These are phyloP conservation scores for Scheffersomyces lignosus DNA, from an alignment of 805 yeast species.

Conservation along the genomic window DNA sequence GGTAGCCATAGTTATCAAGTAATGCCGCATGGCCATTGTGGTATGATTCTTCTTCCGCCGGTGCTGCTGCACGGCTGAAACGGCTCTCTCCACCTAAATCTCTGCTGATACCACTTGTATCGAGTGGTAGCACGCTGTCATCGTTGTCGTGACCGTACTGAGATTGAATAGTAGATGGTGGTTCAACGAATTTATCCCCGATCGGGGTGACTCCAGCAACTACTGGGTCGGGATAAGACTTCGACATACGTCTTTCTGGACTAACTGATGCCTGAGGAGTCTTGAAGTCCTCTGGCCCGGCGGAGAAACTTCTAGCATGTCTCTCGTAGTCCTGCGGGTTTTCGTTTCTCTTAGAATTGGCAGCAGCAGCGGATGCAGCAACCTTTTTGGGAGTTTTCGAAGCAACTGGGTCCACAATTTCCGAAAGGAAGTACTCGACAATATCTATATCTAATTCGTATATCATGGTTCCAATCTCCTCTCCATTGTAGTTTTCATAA, in stretches of 20 bases:
- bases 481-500: slow-evolving; percentile 51
- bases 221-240: slow-evolving; percentile 1
- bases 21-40: slow-evolving; percentile 13
- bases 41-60: slow-evolving; percentile 3
- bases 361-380: slow-evolving; percentile 21
- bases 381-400: slow-evolving; percentile 11
- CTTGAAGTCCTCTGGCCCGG: slow-evolving; percentile 29
- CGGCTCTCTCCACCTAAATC: neutral
- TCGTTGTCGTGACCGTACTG: slow-evolving; percentile 13
- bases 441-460: slow-evolving; percentile 60
- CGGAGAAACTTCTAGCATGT: slow-evolving; percentile 38
- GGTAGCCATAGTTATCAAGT: slow-evolving; percentile 34
- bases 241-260: slow-evolving; percentile 12
- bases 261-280: slow-evolving; percentile 20
- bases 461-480: slow-evolving; percentile 53
- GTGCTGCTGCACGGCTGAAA: neutral
- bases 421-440: slow-evolving; percentile 31
- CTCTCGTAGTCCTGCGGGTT: slow-evolving; percentile 15
- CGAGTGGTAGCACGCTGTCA: slow-evolving; percentile 4
- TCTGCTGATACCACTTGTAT: neutral
- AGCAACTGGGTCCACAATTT: slow-evolving; percentile 4
- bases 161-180: slow-evolving; percentile 24
- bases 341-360: slow-evolving; percentile 15
- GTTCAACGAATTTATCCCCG: slow-evolving; percentile 29
- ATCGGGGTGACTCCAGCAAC: slow-evolving; percentile 4